Base-by-base conservation (phyloP, 2,329 filamentous ascomycete genomes). In the Colletotrichum theobromicola region DNA sequence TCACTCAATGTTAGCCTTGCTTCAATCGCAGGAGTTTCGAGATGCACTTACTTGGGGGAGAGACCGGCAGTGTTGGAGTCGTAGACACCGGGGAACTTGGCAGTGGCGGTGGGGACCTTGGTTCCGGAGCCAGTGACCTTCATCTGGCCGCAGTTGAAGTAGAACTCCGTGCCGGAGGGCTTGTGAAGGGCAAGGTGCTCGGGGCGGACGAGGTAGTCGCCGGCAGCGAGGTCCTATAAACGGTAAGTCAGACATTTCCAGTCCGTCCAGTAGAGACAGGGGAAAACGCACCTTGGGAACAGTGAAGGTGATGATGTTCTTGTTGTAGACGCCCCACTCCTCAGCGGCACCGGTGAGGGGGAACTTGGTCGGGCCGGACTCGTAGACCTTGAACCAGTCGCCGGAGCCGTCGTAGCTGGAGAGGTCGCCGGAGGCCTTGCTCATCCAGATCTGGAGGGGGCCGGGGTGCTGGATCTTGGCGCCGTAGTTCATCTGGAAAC, bases 131-230 rank as follows among this genome's bases (percentile, higher is more conserved):
- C 83, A 21, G 80, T 82, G 55, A 87, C 83, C 72, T 80, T 83
- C 37, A 87, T 73, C 80, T 87, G 85, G 1, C 82, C 84, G 75
- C 85, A 87, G 7, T 82, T 82, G 57, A 86, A 83, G 78, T 87
- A 87, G 78, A 86, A 84, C 76, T 87, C 76, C 30, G 77, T 77
- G 65, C 75, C 75, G 42, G 60, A 84, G 12, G 64, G 42, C 76
- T 83, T 83, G 79, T 87, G 85, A n/a, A 87, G 82, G 12, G 79
- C 86, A 72, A 87, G 85, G 73, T 87, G 85, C 77, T 87, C 85
- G 60, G 85, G 80, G 13, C 85, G 79, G 24, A 87, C 74, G 24
- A 87, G 79, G 76, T 87, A 86, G 58, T 86, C 80, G 7, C 85
- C 85, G 2, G 78, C 76, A 4, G 85, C 84, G 2, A 80, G 77